Conservation (phyloP, 441 rosid species). For the Arabidopsis hybrid region DNA sequence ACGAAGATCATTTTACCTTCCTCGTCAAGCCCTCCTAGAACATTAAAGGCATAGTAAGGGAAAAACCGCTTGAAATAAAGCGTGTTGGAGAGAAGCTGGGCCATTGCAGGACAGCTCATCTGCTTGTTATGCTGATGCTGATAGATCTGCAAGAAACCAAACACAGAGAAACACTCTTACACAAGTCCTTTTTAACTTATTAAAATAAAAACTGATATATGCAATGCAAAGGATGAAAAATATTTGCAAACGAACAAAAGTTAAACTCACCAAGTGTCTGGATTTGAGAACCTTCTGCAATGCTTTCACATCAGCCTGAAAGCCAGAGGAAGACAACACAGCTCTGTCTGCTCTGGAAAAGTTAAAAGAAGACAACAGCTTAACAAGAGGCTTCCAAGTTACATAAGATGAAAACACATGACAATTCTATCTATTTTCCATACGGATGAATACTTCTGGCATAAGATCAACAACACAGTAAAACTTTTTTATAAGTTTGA, state of each 20-base stretch:
- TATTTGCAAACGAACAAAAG: not conserved
- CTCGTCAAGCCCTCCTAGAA: conserved; percentile 89
- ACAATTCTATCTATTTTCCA: not conserved
- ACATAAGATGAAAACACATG: not conserved
- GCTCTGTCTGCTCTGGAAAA: conserved; percentile 77
- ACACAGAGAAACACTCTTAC: conserved; percentile 19
- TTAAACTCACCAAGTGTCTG: conserved; percentile 74
- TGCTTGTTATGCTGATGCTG: conserved; percentile 99
- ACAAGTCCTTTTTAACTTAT: not conserved
- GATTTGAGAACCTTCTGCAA: conserved; percentile 83
- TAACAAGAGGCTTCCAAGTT: conserved; percentile 1
- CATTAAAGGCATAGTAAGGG: conserved; percentile 94
- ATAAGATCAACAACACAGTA: conserved; percentile 8
- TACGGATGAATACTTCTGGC: not conserved
- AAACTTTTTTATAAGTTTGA: not conserved
- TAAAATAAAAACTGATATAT: not conserved
- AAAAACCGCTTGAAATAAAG: conserved; percentile 96
- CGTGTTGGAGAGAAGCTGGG: conserved; percentile 90
- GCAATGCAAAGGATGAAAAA: not conserved
- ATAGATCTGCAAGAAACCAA: conserved; percentile 63
- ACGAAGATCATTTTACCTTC: conserved; percentile 58
- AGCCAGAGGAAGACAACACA: conserved; percentile 94
- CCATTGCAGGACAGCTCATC: conserved; percentile 98
- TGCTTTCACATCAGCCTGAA: conserved; percentile 97
- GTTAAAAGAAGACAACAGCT: conserved; percentile 12